Percentiles rank a stretch among this genome's conserved stretches.
These are phyloP conservation scores for Didymella segeticola DNA, from an alignment of 2,329 filamentous ascomycete species.

Conservation along the genomic window DNA sequence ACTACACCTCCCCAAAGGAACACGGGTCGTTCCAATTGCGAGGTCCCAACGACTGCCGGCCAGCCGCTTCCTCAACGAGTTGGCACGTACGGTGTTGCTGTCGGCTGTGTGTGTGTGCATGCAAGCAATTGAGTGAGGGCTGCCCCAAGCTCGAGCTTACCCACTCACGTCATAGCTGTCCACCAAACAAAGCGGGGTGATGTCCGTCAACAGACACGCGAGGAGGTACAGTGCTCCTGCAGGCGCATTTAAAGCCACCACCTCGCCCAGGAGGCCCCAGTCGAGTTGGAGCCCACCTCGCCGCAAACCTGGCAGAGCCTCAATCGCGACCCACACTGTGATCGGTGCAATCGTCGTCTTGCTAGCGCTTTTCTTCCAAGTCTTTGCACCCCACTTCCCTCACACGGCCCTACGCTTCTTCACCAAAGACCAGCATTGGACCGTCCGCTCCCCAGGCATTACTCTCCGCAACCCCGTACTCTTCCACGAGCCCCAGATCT, in stretches of 20 bases:
- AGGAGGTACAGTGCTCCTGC: slow-evolving; percentile 22
- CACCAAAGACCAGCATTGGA: slow-evolving; percentile 26
- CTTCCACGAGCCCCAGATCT: slow-evolving; percentile 35
- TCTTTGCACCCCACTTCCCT: slow-evolving; percentile 47
- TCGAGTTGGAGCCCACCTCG: slow-evolving; percentile 17
- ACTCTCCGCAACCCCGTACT: slow-evolving; percentile 36
- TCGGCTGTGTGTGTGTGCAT: slow-evolving; percentile 18
- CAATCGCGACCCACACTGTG: slow-evolving; percentile 30
- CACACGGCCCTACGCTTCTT: slow-evolving; percentile 39
- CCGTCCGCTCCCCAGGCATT: slow-evolving; percentile 24
- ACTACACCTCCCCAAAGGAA: slow-evolving; percentile 5
- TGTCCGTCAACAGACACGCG: slow-evolving; percentile 20
- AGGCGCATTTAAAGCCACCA: slow-evolving; percentile 24
- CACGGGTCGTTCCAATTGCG: slow-evolving; percentile 16
- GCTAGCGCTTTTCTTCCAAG: slow-evolving; percentile 43
- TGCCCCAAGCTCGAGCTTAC: slow-evolving; percentile 22
- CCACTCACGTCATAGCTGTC: slow-evolving; percentile 29
- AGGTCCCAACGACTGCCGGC: slow-evolving; percentile 16
- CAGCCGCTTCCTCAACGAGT: slow-evolving; percentile 16
- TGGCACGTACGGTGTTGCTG: slow-evolving; percentile 17
- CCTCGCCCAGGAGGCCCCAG: slow-evolving; percentile 20
- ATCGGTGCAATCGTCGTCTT: slow-evolving; percentile 42
- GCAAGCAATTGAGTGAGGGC: slow-evolving; percentile 18
- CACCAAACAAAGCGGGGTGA: slow-evolving; percentile 25
- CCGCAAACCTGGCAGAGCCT: slow-evolving; percentile 20